Evolutionary conservation across 345 rosid genomes (phyloP).

Genomic region (Syzygium oleosum): DNA sequence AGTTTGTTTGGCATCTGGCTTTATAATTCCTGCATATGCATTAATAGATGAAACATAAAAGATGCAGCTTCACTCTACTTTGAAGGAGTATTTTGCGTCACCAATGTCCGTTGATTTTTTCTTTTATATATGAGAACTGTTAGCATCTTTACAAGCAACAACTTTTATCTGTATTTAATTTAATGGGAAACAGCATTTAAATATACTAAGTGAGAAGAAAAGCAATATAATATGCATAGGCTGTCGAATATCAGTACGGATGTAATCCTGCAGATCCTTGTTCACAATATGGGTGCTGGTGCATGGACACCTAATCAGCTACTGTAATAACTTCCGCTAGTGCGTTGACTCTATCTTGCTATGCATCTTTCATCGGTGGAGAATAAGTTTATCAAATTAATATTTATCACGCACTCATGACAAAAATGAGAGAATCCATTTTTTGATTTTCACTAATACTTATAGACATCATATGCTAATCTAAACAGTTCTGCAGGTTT

Average conservation of each 20-base stretch:
- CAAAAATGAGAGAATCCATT: not conserved
- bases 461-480: not conserved
- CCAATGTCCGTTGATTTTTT: not conserved
- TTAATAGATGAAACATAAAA: not conserved
- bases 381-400: not conserved
- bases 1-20: not conserved
- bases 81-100: not conserved
- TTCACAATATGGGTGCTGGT: not conserved
- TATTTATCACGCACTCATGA: not conserved
- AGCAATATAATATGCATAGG: not conserved
- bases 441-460: not conserved
- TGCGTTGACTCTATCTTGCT: not conserved
- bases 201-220: not conserved
- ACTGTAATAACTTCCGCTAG: not conserved
- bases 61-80: not conserved
- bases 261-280: not conserved
- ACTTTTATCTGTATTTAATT: not conserved
- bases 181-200: not conserved
- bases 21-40: not conserved
- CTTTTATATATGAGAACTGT: not conserved
- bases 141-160: not conserved
- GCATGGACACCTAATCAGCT: not conserved
- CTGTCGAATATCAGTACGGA: not conserved
- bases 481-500: slow-evolving; percentile 39
- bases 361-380: not conserved